Evolutionary conservation across 192 early-diverging fungal species (phyloP).

Genomic region (Coemansia sp.): DNA sequence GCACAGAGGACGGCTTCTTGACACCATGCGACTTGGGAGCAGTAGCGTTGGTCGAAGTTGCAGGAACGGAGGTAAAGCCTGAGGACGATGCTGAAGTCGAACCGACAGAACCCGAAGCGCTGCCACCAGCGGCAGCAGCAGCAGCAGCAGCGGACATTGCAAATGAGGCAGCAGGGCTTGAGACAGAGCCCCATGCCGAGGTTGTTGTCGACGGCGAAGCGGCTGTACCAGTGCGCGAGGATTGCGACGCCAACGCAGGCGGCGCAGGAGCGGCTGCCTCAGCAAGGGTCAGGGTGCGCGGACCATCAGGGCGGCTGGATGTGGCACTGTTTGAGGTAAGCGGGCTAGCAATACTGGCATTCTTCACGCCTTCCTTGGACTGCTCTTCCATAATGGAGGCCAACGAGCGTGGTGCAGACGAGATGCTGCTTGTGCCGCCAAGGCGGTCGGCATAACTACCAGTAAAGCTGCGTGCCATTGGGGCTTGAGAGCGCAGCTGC

Average conservation of each 20-base stretch:
- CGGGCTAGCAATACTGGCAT: neutral
- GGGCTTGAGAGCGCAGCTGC: conserved; percentile 14
- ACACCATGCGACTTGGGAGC: conserved; percentile 1
- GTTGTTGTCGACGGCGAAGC: neutral
- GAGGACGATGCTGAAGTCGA: neutral
- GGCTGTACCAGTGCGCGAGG: conserved; percentile 6
- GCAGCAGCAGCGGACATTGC: neutral
- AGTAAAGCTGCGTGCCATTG: conserved; percentile 9
- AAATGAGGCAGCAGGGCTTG: conserved; percentile 4
- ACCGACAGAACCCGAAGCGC: neutral
- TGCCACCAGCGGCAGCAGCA: neutral
- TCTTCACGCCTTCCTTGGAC: conserved; percentile 20
- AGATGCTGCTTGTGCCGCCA: conserved; percentile 2
- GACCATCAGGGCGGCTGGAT: neutral
- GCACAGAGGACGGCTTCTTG: neutral
- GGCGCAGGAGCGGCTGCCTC: conserved; percentile 6
- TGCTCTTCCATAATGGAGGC: conserved; percentile 50
- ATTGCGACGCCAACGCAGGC: conserved; percentile 5
- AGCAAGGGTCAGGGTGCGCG: conserved; percentile 6
- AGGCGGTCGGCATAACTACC: conserved; percentile 45
- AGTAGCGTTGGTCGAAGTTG: neutral
- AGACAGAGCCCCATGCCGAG: conserved; percentile 12
- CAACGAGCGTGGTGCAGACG: conserved; percentile 23
- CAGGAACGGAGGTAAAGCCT: no score
- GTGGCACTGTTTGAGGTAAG: neutral